Percentiles rank a stretch among this genome's conserved stretches.
phyloP scores from a whole-genome alignment of 495 filamentous ascomycete genomes.

The Aspergillus ostianus region DNA sequence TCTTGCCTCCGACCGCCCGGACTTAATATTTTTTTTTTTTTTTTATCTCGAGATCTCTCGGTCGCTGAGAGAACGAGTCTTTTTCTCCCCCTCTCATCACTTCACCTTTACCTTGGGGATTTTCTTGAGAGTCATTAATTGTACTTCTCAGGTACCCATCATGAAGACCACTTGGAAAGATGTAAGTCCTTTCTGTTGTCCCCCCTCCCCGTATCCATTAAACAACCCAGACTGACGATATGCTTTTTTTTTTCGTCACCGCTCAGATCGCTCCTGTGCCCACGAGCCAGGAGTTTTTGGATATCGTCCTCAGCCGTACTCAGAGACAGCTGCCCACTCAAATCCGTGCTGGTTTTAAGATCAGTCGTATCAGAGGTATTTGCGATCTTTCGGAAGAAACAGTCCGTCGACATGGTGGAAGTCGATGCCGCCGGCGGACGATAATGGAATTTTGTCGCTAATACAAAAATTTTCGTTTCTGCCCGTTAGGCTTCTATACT shows the following conservation, averaged over 20 bases:
- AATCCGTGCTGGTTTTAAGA: constrained; percentile 94
- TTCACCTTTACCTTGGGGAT: constrained; percentile 1
- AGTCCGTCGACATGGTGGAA: background rate
- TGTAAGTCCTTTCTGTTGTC: constrained; percentile 28
- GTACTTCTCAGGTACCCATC: constrained; percentile 37
- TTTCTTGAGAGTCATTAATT: constrained; percentile 21
- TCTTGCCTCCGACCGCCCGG: constrained; percentile 24
- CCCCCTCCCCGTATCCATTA: background rate
- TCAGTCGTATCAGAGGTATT: constrained; percentile 83
- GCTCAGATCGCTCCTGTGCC: constrained; percentile 81
- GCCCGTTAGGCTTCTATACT: constrained; percentile 75
- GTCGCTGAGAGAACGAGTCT: constrained; percentile 20
- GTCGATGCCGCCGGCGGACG: constrained; percentile 24
- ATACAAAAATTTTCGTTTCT: constrained; percentile 28
- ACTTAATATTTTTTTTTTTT: constrained; percentile 20
- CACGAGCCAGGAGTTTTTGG: constrained; percentile 90
- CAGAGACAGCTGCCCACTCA: constrained; percentile 94
- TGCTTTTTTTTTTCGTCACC: constrained; percentile 28
- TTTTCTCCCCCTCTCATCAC: constrained; percentile 13
- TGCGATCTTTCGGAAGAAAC: background rate
- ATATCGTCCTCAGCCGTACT: constrained; percentile 92
- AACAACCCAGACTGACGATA: constrained; percentile 15
- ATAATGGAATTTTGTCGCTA: constrained; percentile 25
- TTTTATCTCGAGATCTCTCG: constrained; percentile 21
- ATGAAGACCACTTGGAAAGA: constrained; percentile 78